A percentile compares a stretch with the other conserved stretches of the same genome.
These are phyloP conservation scores for Astragalus glycyphyllos DNA, from an alignment of 306 rosid species.

Conservation along the genomic window DNA sequence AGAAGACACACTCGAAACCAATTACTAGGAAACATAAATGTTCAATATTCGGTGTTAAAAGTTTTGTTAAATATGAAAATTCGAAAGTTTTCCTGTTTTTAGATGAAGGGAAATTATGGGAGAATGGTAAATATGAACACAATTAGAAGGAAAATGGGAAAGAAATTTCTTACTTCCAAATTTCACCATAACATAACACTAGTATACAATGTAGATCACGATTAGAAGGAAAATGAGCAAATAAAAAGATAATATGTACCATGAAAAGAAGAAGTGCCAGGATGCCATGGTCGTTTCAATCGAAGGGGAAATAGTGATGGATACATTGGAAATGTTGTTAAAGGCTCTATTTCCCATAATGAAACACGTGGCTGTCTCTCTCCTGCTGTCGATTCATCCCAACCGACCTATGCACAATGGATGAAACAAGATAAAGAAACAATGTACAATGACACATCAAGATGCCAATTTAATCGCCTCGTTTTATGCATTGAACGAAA, in stretches of 20 bases:
- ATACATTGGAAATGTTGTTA: constrained; percentile 90
- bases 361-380: constrained; percentile 90
- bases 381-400: constrained; percentile 93
- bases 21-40: constrained; percentile 2
- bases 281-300: constrained; percentile 90
- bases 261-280: constrained; percentile 71
- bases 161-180: neutral
- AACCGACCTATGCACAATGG: constrained; percentile 69
- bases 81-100: neutral
- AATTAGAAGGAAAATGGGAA: neutral
- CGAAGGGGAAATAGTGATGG: constrained; percentile 88
- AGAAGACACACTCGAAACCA: constrained; percentile 12
- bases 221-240: constrained; percentile 1
- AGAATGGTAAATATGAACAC: neutral
- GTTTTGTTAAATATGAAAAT: neutral
- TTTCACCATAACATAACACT: neutral
- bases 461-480: too few species aligned
- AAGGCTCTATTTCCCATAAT: constrained; percentile 93
- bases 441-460: neutral
- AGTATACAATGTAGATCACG: constrained; percentile 8
- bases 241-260: constrained; percentile 51
- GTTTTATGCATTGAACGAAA: too few species aligned
- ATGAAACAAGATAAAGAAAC: constrained; percentile 17
- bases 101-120: constrained; percentile 5
- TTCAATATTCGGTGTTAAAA: neutral